Evolutionary conservation across 257 asterid genomes (phyloP).

Genomic region (Catharanthus roseus): DNA sequence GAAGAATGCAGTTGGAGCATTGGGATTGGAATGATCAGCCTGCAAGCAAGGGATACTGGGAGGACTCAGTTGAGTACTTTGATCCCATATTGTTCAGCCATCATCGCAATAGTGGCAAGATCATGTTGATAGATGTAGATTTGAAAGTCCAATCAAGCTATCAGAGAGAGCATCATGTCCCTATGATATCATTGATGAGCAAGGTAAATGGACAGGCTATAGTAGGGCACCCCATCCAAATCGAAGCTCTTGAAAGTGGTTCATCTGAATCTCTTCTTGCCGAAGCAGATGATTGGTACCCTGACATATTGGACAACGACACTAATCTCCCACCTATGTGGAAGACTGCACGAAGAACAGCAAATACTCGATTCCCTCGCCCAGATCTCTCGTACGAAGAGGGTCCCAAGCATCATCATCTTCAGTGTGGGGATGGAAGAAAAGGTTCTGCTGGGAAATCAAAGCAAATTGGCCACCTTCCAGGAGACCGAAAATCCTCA

Average conservation of each 20-base stretch:
- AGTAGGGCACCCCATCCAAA: slow-evolving; percentile 78
- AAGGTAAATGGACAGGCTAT: slow-evolving; percentile 83
- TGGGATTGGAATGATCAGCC: slow-evolving; percentile 44
- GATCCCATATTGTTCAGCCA: slow-evolving; percentile 36
- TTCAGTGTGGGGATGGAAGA: slow-evolving; percentile 24
- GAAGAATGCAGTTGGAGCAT: slow-evolving; percentile 34
- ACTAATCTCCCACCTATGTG: slow-evolving; percentile 61
- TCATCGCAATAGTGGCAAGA: slow-evolving; percentile 44
- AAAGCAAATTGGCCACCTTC: slow-evolving; percentile 21
- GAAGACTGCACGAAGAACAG: slow-evolving; percentile 96
- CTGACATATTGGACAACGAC: slow-evolving; percentile 45
- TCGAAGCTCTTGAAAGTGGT: slow-evolving; percentile 70
- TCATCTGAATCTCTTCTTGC: slow-evolving; percentile 40
- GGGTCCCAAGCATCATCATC: slow-evolving; percentile 26
- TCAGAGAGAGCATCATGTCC: slow-evolving; percentile 63
- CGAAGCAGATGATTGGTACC: slow-evolving; percentile 35
- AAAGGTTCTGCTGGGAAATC: slow-evolving; percentile 23
- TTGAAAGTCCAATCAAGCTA: slow-evolving; percentile 74
- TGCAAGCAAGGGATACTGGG: slow-evolving; percentile 52
- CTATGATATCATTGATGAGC: slow-evolving; percentile 80
- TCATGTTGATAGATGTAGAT: slow-evolving; percentile 69
- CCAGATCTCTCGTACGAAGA: slow-evolving; percentile 45
- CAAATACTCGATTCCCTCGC: slow-evolving; percentile 77
- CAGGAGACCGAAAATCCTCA: slow-evolving; percentile 30
- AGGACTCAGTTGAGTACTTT: slow-evolving; percentile 41